Percentiles rank a stretch among this genome's conserved stretches.
Evolutionary conservation across 1,284 basidiomycete genomes (phyloP).

Genomic region (Boletus putidus): DNA sequence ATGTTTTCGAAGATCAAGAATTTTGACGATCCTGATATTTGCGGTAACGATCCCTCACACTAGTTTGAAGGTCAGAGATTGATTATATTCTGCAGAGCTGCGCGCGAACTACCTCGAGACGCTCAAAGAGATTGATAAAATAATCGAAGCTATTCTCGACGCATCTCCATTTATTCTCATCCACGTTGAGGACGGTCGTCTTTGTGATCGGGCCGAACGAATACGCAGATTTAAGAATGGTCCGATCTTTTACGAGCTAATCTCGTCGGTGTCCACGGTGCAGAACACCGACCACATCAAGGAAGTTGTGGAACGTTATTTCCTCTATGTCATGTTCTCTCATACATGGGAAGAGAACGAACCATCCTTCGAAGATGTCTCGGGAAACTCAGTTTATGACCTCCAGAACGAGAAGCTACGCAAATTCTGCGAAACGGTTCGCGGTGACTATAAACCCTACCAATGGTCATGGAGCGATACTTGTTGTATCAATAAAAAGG

Average conservation of each 20-base stretch:
- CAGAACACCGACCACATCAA: neutral
- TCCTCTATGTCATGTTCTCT: slow-evolving; percentile 28
- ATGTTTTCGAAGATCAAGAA: neutral
- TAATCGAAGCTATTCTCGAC: too few species aligned
- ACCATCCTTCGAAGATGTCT: slow-evolving; percentile 14
- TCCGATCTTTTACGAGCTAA: slow-evolving; percentile 7
- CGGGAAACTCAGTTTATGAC: slow-evolving; percentile 4
- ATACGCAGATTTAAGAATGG: neutral
- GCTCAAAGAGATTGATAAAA: neutral
- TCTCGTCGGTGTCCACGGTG: slow-evolving; percentile 8
- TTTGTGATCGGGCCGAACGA: too few species aligned
- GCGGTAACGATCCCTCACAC: too few species aligned
- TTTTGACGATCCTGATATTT: neutral
- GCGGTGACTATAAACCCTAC: slow-evolving; percentile 2
- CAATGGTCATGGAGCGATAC: slow-evolving; percentile 21
- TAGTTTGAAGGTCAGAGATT: too few species aligned
- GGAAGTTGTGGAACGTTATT: neutral
- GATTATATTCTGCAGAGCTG: too few species aligned
- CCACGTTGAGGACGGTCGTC: too few species aligned
- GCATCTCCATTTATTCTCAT: too few species aligned
- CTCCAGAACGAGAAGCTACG: slow-evolving; percentile 13
- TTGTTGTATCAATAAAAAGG: slow-evolving; percentile 17
- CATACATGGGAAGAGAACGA: slow-evolving; percentile 23
- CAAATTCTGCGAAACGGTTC: slow-evolving; percentile 12
- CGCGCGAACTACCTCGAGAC: neutral